Evolutionary conservation across 1,284 basidiomycete genomes (phyloP), one percentile per base, ranked within the genome.

Genomic region (Trametes polyzona): DNA sequence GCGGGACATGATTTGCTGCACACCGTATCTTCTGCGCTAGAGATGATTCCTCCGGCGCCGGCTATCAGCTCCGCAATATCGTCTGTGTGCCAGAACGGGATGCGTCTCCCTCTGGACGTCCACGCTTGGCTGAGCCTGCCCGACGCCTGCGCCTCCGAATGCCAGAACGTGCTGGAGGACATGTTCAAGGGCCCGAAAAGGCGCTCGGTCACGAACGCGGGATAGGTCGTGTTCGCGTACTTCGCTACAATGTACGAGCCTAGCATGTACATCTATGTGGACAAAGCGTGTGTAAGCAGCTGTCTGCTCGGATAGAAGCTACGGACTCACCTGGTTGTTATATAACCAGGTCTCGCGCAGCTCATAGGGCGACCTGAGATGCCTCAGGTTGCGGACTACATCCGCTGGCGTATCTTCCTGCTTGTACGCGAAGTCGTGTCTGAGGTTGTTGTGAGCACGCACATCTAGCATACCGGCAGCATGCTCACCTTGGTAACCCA

Each of bases 341-440:
- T 79, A 81, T 5, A 70, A 72, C 63, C 67, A 79, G 19, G 64
- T 64, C 54, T 79, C 66, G 32, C 79, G 71, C 2, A 80, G 65
- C 61, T 78, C 79, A 35, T 71, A 74, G 1, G 72, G 69, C 0
- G 77, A 72, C 1, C 62, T 65, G 9, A 80, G 66, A 55, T 76
- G 49, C 14, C 62, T 66, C 61, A 80, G 57, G 9, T 71, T 67
- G 21, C 27, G 14, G 11, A 78, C 51, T 9, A 71, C 36, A 12
- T 71, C 71, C 4, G 40, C 41, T 0, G 69, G 51, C 0, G 67
- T 69, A 33, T 77, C 73, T 9, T 56, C 52, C 0, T 63, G 67
- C 1, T 61, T 62, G 48, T 75, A 75, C 0, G 75, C 65, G 14
- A 55, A 63, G 40, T 79, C 78, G 33, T 78, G 27, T 16, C 44